These are phyloP conservation scores for Kluyveromyces siamensis DNA, from an alignment of 805 yeast genomes.

Conservation along the genomic window DNA sequence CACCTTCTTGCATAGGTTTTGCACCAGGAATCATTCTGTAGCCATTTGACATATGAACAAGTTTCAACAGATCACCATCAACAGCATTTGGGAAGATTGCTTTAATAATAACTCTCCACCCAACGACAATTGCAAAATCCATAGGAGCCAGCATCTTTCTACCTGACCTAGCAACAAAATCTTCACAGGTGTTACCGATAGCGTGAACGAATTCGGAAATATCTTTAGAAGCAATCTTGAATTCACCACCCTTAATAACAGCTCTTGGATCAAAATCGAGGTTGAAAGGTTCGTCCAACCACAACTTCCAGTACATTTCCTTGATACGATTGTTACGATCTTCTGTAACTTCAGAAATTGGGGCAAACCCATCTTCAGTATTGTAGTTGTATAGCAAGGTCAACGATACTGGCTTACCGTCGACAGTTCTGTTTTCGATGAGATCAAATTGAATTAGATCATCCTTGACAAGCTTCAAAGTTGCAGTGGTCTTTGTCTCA, in stretches of 20 bases:
- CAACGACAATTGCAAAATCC: slow-evolving; percentile 98
- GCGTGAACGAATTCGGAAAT: slow-evolving; percentile 94
- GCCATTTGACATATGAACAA: slow-evolving; percentile 92
- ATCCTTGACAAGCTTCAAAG: slow-evolving; percentile 42
- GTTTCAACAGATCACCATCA: slow-evolving; percentile 90
- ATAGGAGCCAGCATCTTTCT: slow-evolving; percentile 87
- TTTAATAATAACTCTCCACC: slow-evolving; percentile 97
- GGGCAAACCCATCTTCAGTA: slow-evolving; percentile 90
- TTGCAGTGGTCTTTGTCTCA: slow-evolving; percentile 54
- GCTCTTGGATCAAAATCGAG: slow-evolving; percentile 60
- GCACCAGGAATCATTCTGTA: slow-evolving; percentile 92
- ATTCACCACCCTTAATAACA: slow-evolving; percentile 60
- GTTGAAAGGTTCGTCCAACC: slow-evolving; percentile 70
- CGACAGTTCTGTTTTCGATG: slow-evolving; percentile 84
- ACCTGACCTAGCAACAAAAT: slow-evolving; percentile 82
- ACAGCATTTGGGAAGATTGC: slow-evolving; percentile 95
- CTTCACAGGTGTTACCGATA: slow-evolving; percentile 94
- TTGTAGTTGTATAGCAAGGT: slow-evolving; percentile 70
- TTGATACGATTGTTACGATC: slow-evolving; percentile 91
- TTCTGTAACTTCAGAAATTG: slow-evolving; percentile 81
- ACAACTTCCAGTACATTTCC: slow-evolving; percentile 92
- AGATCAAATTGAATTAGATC: slow-evolving; percentile 58
- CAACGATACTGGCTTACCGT: slow-evolving; percentile 62
- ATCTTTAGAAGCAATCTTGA: slow-evolving; percentile 61
- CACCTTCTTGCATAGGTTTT: slow-evolving; percentile 80